Base-by-base conservation (phyloP, 2,329 filamentous ascomycete genomes). In the Ascochyta viciae-villosae region DNA sequence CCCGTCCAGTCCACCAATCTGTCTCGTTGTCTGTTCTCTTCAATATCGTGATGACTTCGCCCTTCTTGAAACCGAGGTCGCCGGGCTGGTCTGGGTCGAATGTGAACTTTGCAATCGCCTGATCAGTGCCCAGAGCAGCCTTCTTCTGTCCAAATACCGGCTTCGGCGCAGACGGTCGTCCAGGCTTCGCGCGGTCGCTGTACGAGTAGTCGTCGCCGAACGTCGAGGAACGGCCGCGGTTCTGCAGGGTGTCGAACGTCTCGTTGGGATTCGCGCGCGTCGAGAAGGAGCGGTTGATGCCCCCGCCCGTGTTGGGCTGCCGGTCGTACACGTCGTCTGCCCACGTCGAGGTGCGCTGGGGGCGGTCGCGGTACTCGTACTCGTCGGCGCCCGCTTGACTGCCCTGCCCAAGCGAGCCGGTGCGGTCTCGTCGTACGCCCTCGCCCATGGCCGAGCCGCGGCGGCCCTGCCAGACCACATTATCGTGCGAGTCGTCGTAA, bases 1-100 rank as follows among this genome's bases (percentile, higher is more conserved):
- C 88, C 77, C 89, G 89, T 24, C 95, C 95, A 16, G 94, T 98
- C 95, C 94, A 98, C 94, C 94, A 98, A 75, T 98, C 94, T 54
- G 92, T 93, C 55, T 91, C 90, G 66, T 90, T 97, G 4, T 98
- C 91, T 5, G 94, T 98, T 77, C 90, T 90, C 81, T 99, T 97
- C 54, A 96, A 76, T 54, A 99, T 92, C 1, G 92, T 97, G 63
- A 99, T 97, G 53, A 98, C 77, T 27, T 99, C 95, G 19, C 95
- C 95, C 82, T 99, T 99, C 81, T 96, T 96, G 79, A 99, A 99
- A 0, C 89, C 91, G 53, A 98, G 76, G 74, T 99, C 94, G 4
- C 94, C 94, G 0, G 92, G 87, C 76, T 97, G 93, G 69, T 96
- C 94, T 0, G 92, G 89, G 61, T 98, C 94, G 72, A 99, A 99